These are phyloP conservation scores for Biancaea sappan DNA, from an alignment of 306 rosid genomes.

Conservation along the genomic window DNA sequence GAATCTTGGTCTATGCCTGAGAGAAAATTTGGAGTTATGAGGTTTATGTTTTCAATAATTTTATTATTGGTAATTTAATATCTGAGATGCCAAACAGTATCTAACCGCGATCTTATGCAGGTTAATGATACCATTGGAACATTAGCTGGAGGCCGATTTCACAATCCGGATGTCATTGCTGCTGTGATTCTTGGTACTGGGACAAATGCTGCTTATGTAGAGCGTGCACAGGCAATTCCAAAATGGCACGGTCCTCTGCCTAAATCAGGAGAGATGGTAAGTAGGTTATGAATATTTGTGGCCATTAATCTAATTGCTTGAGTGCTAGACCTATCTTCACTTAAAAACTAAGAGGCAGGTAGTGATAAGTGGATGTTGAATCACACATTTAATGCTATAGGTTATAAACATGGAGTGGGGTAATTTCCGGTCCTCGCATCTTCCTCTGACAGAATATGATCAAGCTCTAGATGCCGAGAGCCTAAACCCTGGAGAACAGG, in stretches of 20 bases:
- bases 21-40: conserved; percentile 14
- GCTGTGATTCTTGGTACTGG: conserved; percentile 98
- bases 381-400: conserved; percentile 41
- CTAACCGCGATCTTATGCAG: conserved; percentile 49
- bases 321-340: not conserved
- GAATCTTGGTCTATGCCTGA: conserved; percentile 24
- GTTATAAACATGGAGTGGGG: conserved; percentile 99
- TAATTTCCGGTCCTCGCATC: conserved; percentile 83
- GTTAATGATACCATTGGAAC: conserved; percentile 97
- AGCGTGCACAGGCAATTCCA: conserved; percentile 86
- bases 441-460: conserved; percentile 90
- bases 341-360: conserved; percentile 1
- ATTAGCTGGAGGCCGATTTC: conserved; percentile 82
- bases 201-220: conserved; percentile 97
- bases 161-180: conserved; percentile 75
- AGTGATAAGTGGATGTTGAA: conserved; percentile 7
- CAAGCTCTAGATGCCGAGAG: conserved; percentile 71
- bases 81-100: not conserved
- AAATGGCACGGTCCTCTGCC: conserved; percentile 90
- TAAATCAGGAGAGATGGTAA: conserved; percentile 92
- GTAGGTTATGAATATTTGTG: conserved; percentile 25
- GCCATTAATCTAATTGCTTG: not conserved
- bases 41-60: conserved; percentile 6
- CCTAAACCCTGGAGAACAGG: conserved; percentile 99
- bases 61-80: conserved; percentile 5